Conservation (phyloP, 2,329 filamentous ascomycete species). For the Hymenoscyphus salicellus region DNA sequence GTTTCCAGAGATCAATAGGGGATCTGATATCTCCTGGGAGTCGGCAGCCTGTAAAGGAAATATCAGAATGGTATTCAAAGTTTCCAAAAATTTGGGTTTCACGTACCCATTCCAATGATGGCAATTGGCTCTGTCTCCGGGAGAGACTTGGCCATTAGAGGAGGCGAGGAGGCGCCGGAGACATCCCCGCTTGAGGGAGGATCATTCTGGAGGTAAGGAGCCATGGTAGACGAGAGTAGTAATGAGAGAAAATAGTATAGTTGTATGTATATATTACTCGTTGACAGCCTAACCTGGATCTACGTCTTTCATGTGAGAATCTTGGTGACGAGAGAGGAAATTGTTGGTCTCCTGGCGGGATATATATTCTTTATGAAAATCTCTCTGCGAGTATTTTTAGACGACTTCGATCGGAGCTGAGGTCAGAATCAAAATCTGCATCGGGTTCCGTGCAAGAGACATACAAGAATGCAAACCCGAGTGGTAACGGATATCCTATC, state of each 20-base stretch:
- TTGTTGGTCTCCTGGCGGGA: not conserved
- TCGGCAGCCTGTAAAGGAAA: conserved; percentile 13
- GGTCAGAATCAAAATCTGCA: conserved; percentile 2
- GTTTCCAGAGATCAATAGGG: conserved; percentile 20
- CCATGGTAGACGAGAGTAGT: not conserved
- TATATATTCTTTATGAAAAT: not conserved
- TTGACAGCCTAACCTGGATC: conserved; percentile 3
- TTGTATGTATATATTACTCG: conserved; percentile 3
- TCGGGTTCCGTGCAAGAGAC: not conserved
- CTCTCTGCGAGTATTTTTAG: not conserved
- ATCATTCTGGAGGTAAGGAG: conserved; percentile 3
- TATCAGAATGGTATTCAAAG: not conserved
- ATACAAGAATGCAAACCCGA: not conserved
- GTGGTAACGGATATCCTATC: not conserved
- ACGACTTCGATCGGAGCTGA: not conserved
- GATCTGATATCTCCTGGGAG: conserved; percentile 18
- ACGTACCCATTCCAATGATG: conserved; percentile 36
- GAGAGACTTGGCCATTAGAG: not conserved
- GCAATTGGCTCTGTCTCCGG: conserved; percentile 27
- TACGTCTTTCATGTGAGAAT: conserved; percentile 3
- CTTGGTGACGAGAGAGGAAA: not conserved
- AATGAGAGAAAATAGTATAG: conserved; percentile 1
- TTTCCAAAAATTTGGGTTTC: not conserved
- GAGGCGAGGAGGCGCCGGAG: not conserved
- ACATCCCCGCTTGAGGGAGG: not conserved